Base-by-base conservation (phyloP, 805 yeast genomes). In the Myxozyma nipponensis region DNA sequence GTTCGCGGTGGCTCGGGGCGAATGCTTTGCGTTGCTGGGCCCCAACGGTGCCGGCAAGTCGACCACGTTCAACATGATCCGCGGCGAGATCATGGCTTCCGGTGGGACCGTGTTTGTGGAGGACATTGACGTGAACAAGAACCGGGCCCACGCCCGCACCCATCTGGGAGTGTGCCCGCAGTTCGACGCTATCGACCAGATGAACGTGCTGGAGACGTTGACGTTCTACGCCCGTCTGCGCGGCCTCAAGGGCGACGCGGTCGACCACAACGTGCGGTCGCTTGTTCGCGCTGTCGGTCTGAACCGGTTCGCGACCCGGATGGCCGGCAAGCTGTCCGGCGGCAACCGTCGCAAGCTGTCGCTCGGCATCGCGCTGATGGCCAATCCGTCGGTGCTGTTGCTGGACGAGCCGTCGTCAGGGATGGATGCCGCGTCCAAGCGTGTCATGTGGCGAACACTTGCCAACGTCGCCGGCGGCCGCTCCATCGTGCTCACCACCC, bases 1-100 rank as follows among this genome's bases (percentile, higher is more conserved):
- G 15, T 68, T 65, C 50, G 68, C 66, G 3, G 69, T 67, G 23
- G 48, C 48, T 35, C 57, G 59, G 7, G 64, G 65, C 13, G 71
- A 68, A 40, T 60, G 66, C 40, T 68, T 67, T 58, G 71, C 69
- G 2, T 55, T 67, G 38, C 60, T 67, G 17, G 71, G 71, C 0
- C 71, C 71, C 10, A 67, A 67, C 47, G 71, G 71, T 39, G 71
- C 71, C 2, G 71, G 71, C 18, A 67, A 67, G 47, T 66, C 70
- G 3, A 68, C 71, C 4, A 62, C 65, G 5, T 66, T 67, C 53
- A 65, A 66, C 52, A 65, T 67, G 68, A 63, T 67, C 46, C 62
- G 71, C n/a, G 71, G 71, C 4, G 71, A 67, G 40, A 54, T 63
- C 17, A 26, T 45, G 13, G 63, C 69, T 0, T 51, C 63, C 19